Evolutionary conservation across 2,329 filamentous ascomycete genomes (phyloP).

Genomic region (Parascedosporium putredinis): DNA sequence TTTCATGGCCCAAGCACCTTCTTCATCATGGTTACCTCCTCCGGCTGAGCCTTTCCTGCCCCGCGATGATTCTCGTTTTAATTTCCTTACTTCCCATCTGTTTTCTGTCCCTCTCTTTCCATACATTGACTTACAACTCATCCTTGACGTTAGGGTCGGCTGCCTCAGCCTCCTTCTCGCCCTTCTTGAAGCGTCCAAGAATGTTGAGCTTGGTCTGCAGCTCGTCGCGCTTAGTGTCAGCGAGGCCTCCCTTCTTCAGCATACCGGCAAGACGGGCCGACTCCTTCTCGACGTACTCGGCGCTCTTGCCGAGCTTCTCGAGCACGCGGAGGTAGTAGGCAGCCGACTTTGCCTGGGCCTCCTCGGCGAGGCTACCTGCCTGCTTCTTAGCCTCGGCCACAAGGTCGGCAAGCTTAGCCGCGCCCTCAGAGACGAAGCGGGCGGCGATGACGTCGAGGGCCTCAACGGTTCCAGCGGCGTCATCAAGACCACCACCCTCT

Average conservation of each 20-base stretch:
- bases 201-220: slow-evolving; percentile 81
- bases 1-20: too few relatives aligned
- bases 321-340: slow-evolving; percentile 92
- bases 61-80: too few relatives aligned
- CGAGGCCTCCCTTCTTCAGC: slow-evolving; percentile 76
- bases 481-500: slow-evolving; percentile 69
- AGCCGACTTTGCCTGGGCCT: slow-evolving; percentile 62
- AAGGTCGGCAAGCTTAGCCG: slow-evolving; percentile 43
- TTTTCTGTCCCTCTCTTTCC: not conserved
- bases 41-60: too few relatives aligned
- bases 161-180: slow-evolving; percentile 50
- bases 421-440: slow-evolving; percentile 55
- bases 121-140: slow-evolving; percentile 50
- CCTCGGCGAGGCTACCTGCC: slow-evolving; percentile 52
- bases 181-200: slow-evolving; percentile 64
- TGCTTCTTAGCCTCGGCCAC: slow-evolving; percentile 63
- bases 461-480: slow-evolving; percentile 71
- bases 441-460: slow-evolving; percentile 65
- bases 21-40: too few relatives aligned
- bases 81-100: too few relatives aligned
- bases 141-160: slow-evolving; percentile 47
- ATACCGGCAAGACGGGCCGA: slow-evolving; percentile 68
- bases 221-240: slow-evolving; percentile 80
- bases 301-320: slow-evolving; percentile 69
- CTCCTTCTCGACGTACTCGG: slow-evolving; percentile 78